Conservation (phyloP, 2,329 filamentous ascomycete genomes). For the Lachnellula arida region DNA sequence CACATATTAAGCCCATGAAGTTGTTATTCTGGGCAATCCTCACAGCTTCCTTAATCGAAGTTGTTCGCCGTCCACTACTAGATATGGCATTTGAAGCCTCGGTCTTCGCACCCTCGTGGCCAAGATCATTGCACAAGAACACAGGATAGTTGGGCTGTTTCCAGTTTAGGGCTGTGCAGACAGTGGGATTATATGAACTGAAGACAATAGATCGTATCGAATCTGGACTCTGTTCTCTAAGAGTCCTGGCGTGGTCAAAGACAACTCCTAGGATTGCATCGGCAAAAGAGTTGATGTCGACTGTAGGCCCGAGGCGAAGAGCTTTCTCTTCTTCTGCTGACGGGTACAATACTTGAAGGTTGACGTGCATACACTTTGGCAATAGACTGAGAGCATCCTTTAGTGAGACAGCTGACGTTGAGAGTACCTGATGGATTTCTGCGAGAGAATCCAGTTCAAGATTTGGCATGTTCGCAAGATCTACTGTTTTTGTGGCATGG, state of each 20-base stretch:
- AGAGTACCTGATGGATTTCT: constrained; percentile 66
- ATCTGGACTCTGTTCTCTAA: constrained; percentile 62
- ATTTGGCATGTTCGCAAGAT: constrained; percentile 40
- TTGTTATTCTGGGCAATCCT: constrained; percentile 93
- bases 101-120: constrained; percentile 47
- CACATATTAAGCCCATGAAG: constrained; percentile 95
- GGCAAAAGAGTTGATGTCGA: constrained; percentile 81
- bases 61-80: constrained; percentile 64
- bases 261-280: constrained; percentile 80
- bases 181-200: constrained; percentile 82
- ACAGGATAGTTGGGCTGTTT: constrained; percentile 99
- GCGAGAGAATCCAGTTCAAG: constrained; percentile 53
- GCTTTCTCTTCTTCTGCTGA: constrained; percentile 66
- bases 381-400: constrained; percentile 70
- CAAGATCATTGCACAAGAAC: constrained; percentile 90
- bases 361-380: constrained; percentile 76
- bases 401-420: constrained; percentile 72
- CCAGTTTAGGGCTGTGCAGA: constrained; percentile 96
- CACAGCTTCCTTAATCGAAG: constrained; percentile 92
- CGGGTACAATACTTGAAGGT: constrained; percentile 89
- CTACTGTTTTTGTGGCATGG: constrained; percentile 28
- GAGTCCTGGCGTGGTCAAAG: constrained; percentile 78
- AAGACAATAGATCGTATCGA: constrained; percentile 86
- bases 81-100: constrained; percentile 15
- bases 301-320: constrained; percentile 65